A percentile compares a stretch with the other conserved stretches of the same genome.
Conservation (phyloP, 2,329 filamentous ascomycete genomes). For the Daldinia sp. region DNA sequence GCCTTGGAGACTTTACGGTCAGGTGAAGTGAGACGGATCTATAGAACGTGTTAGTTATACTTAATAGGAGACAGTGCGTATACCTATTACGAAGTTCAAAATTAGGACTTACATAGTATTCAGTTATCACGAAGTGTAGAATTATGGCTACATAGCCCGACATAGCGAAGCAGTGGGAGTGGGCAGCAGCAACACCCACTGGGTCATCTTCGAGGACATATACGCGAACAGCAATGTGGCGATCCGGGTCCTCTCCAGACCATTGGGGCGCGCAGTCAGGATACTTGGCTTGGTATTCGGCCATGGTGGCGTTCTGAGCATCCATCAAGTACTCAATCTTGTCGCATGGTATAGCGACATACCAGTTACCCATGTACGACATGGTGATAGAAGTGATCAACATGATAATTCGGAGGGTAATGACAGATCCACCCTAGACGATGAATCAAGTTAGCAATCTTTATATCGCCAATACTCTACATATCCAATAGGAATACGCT, state of each 20-base stretch:
- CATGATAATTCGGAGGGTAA: slow-evolving; percentile 64
- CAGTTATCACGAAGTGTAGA: slow-evolving; percentile 63
- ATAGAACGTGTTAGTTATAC: slow-evolving; percentile 2
- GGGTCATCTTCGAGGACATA: slow-evolving; percentile 49
- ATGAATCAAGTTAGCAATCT: slow-evolving; percentile 11
- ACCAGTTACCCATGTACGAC: slow-evolving; percentile 45
- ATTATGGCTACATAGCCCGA: slow-evolving; percentile 65
- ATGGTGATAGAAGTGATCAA: slow-evolving; percentile 51
- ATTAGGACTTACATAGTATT: slow-evolving; percentile 59
- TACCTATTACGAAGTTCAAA: neutral
- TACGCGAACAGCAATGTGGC: slow-evolving; percentile 52
- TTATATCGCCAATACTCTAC: neutral
- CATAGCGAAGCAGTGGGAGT: slow-evolving; percentile 64
- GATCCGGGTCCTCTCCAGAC: slow-evolving; percentile 45
- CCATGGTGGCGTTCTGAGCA: slow-evolving; percentile 47
- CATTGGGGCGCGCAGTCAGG: slow-evolving; percentile 60
- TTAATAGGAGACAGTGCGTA: neutral
- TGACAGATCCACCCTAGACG: slow-evolving; percentile 60
- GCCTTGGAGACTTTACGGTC: slow-evolving; percentile 6
- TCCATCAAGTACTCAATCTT: slow-evolving; percentile 60
- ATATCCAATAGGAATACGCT: neutral
- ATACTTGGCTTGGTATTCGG: slow-evolving; percentile 58
- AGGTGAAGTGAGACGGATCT: slow-evolving; percentile 23
- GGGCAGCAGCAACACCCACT: slow-evolving; percentile 55
- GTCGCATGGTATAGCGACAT: slow-evolving; percentile 57